Evolutionary conservation across 2,329 filamentous ascomycete genomes (phyloP), one percentile per base, ranked within the genome.

Genomic region (Ophiostoma angusticollis): DNA sequence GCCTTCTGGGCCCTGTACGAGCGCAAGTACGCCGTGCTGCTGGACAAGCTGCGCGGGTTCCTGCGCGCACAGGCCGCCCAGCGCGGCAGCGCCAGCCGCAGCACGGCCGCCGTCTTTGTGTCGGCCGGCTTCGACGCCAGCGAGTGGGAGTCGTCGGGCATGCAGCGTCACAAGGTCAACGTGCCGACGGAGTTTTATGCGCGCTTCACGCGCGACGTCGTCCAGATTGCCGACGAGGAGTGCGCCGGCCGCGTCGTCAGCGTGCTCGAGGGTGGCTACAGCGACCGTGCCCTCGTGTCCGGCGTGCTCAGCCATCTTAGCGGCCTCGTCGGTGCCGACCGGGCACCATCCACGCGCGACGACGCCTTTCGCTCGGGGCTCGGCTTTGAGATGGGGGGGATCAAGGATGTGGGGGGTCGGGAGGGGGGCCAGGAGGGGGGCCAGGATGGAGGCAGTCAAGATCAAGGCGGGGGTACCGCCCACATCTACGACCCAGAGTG

Each of bases 161-260:
- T 98, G 91, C 91, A 98, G 59, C 74, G 91, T 33, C 91, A 98
- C 58, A 80, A 83, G 42, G 87, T 94, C 52, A 94, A 94, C 53
- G 91, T 98, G 2, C 89, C 91, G 0, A 98, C 89, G 0, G 84
- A 89, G 38, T 98, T 98, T 56, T 98, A 96, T 54, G 91, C 91
- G 35, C 77, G 82, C 1, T 81, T 98, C 47, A 89, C 89, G 0
- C 72, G 78, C 31, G 91, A 98, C 53, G 74, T 95, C 3, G 79
- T 93, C 12, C 76, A 72, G 34, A 65, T 98, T 43, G 82, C 93
- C 0, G 72, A 83, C 29, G 86, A 95, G 55, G 78, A 84, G 50
- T 82, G 72, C 2, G 72, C 84, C 2, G 71, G 73, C 21, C 73
- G 91, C 31, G 70, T 96, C 17, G 80, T 98, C 53, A 96, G 89